A percentile compares a stretch with the other conserved stretches of the same genome.
These are phyloP conservation scores for Trametes maxima DNA, from an alignment of 768 basidiomycete genomes.

Conservation along the genomic window DNA sequence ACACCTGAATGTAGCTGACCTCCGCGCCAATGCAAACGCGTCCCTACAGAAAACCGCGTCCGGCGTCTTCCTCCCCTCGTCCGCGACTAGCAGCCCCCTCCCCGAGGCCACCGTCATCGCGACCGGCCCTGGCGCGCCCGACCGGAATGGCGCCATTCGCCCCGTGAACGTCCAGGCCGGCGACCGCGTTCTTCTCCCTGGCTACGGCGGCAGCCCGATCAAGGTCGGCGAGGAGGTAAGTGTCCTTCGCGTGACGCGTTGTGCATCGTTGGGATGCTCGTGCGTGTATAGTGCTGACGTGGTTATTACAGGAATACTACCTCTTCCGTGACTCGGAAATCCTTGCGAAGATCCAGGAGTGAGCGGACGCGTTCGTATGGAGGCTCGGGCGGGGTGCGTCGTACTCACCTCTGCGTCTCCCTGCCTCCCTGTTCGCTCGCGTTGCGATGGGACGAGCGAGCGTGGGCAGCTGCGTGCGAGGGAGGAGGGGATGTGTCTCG, in stretches of 20 bases:
- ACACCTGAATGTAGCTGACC: neutral
- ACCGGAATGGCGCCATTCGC: slow-evolving; percentile 78
- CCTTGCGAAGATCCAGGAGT: slow-evolving; percentile 95
- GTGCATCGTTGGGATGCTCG: neutral
- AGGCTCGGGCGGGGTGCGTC: neutral
- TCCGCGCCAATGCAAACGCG: no score
- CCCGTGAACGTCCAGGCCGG: slow-evolving; percentile 83
- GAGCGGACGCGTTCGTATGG: no score
- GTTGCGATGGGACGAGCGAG: neutral
- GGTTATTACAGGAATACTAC: slow-evolving; percentile 75
- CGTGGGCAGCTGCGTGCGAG: no score
- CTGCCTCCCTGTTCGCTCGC: neutral
- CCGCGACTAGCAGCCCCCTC: slow-evolving; percentile 81
- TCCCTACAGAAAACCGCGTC: slow-evolving; percentile 87
- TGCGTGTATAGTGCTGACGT: neutral
- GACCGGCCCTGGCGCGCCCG: slow-evolving; percentile 90
- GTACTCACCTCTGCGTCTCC: neutral
- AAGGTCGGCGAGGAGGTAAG: slow-evolving; percentile 96
- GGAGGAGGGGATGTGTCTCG: neutral
- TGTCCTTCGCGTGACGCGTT: slow-evolving; percentile 20
- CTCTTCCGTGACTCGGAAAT: slow-evolving; percentile 95
- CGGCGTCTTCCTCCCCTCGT: slow-evolving; percentile 94
- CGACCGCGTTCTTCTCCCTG: slow-evolving; percentile 91
- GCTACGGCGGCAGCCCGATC: slow-evolving; percentile 95
- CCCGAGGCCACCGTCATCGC: slow-evolving; percentile 97